Evolutionary conservation across 1,139 yeast genomes (phyloP), one percentile per base, ranked within the genome.

Genomic region (Scheffersomyces stambukii): DNA sequence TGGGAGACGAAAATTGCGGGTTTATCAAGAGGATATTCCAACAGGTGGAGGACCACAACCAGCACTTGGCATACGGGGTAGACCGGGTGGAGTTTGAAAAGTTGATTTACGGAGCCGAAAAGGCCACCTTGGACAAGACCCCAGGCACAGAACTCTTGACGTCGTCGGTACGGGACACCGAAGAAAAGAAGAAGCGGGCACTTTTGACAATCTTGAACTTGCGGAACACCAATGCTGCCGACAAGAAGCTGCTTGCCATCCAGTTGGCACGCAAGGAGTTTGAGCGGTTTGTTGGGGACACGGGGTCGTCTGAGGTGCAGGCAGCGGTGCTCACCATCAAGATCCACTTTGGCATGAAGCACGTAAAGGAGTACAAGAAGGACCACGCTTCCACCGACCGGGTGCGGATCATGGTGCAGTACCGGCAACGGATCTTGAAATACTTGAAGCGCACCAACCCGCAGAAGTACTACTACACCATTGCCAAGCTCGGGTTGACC

Each of bases 241-340:
- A 83, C 41, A 66, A 68, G 36, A 66, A 71, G 50, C 74, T 73
- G 41, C 53, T 76, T 42, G 85, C 89, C 13, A 62, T 76, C 6
- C 57, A 59, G 29, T 55, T 81, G 33, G 96, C 96, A 1, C 70
- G 77, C 31, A 61, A 72, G 42, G 96, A 88, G 57, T 88, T 91
- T 54, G 78, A 76, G 43, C 72, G 96, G 48, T 70, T 73, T 40
- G 86, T 80, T 28, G 96, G 95, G 29, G 97, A 91, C 52, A 85
- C 96, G 0, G 96, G 95, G 1, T 84, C 95, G 1, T 78, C 95
- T 28, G 97, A 89, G 59, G 96, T 88, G 16, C 96, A 89, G 56
- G 96, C 97, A 1, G 97, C 96, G 2, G 73, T 85, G 17, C 62
- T 81, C 60, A 86, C 97, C 1, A 80, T 85, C 32, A 76, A 76